Conservation (phyloP, 768 basidiomycete genomes). For the Trametes elegans region DNA sequence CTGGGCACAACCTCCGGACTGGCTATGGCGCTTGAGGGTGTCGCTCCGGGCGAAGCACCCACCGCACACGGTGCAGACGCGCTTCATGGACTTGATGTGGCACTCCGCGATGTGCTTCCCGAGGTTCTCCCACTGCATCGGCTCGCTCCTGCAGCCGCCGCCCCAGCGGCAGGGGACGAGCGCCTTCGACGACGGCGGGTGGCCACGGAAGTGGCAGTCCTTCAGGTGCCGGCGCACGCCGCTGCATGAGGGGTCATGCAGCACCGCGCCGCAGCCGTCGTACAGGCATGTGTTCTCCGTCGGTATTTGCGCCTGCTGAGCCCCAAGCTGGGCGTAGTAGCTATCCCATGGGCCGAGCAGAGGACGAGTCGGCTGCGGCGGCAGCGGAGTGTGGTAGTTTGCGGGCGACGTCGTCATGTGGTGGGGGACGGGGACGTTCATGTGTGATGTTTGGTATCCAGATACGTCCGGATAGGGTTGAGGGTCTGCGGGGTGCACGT, state of each 20-base stretch:
- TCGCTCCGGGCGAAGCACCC: slow-evolving; percentile 17
- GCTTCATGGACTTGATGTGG: slow-evolving; percentile 15
- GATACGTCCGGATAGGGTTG: too few relatives aligned
- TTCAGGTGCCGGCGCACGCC: slow-evolving; percentile 15
- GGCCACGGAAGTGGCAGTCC: slow-evolving; percentile 2
- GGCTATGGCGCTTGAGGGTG: slow-evolving; percentile 16
- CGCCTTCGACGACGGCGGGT: not conserved
- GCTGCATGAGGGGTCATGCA: slow-evolving; percentile 10
- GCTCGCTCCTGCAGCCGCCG: slow-evolving; percentile 3
- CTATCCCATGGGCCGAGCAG: too few relatives aligned
- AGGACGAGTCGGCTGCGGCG: too few relatives aligned
- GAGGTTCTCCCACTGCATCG: slow-evolving; percentile 20
- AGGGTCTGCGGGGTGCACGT: too few relatives aligned
- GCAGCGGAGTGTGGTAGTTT: too few relatives aligned
- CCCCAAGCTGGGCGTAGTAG: not conserved
- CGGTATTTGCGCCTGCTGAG: not conserved
- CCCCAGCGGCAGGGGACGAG: slow-evolving; percentile 12
- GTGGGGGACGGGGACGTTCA: too few relatives aligned
- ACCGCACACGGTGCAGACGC: slow-evolving; percentile 6
- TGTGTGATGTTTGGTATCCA: too few relatives aligned
- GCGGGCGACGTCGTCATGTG: too few relatives aligned
- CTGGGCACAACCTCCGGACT: not conserved
- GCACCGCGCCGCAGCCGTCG: not conserved
- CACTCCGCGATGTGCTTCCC: slow-evolving; percentile 21
- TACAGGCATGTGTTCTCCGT: not conserved